phyloP scores from a whole-genome alignment of 768 basidiomycete species.

The Tricholoma saponaceum region DNA sequence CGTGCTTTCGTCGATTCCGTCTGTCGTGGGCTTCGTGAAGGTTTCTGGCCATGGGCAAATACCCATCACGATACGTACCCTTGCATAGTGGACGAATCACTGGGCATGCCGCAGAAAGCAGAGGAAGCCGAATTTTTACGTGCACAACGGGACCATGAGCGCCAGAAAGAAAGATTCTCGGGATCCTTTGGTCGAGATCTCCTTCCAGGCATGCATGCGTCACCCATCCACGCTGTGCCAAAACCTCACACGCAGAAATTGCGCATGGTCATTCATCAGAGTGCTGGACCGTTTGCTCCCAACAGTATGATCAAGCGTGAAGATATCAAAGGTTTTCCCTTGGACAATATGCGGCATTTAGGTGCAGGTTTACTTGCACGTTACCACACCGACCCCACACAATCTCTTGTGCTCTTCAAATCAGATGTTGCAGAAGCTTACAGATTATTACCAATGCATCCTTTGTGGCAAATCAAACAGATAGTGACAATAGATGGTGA shows the following conservation, averaged over 20 bases:
- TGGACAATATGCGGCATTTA: constrained; percentile 32
- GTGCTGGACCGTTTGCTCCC: constrained; percentile 24
- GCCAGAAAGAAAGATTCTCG: constrained; percentile 20
- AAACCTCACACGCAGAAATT: constrained; percentile 30
- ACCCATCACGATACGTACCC: constrained; percentile 13
- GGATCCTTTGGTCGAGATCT: constrained; percentile 28
- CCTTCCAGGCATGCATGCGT: constrained; percentile 39
- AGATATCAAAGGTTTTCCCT: constrained; percentile 18
- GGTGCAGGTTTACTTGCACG: constrained; percentile 17
- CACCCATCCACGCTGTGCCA: constrained; percentile 35
- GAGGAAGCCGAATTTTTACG: neutral
- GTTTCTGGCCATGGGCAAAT: too few species aligned
- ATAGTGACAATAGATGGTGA: too few species aligned
- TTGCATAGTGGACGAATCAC: neutral
- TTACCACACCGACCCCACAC: constrained; percentile 4
- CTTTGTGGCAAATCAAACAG: too few species aligned
- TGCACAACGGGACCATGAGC: neutral
- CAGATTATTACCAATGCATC: too few species aligned
- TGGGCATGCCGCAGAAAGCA: neutral
- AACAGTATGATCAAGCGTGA: constrained; percentile 30
- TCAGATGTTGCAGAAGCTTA: constrained; percentile 35
- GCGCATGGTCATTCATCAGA: constrained; percentile 36
- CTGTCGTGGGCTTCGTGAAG: constrained; percentile 18
- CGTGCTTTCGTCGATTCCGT: constrained; percentile 28
- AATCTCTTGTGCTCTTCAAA: constrained; percentile 28